Evolutionary conservation across 2,329 filamentous ascomycete species (phyloP).

Genomic region (Thelonectria olida): DNA sequence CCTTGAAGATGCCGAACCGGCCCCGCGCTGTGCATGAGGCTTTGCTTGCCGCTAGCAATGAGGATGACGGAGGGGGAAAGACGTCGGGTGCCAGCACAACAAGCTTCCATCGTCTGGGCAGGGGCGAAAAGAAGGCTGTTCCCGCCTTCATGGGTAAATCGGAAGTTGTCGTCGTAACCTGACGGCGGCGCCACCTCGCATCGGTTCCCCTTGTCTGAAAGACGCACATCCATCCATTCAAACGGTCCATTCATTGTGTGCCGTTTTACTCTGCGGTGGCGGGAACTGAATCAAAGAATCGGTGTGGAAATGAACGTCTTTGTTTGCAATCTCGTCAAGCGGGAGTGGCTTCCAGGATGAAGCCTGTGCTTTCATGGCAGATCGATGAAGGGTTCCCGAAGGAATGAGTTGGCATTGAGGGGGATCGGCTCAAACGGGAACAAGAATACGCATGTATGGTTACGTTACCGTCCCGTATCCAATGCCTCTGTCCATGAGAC

Average conservation of each 20-base stretch:
- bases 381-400: conserved; percentile 3
- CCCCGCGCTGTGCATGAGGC: neutral
- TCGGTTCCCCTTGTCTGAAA: neutral
- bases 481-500: neutral
- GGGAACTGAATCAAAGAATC: neutral
- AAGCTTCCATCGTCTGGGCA: neutral
- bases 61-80: neutral
- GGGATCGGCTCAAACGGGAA: neutral
- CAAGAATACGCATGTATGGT: neutral
- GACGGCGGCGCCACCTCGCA: neutral
- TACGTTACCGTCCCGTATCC: neutral
- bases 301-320: neutral
- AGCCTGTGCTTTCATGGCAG: conserved; percentile 1
- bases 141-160: conserved; percentile 1
- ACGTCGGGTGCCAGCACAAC: neutral
- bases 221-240: neutral
- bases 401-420: neutral
- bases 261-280: neutral
- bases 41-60: neutral
- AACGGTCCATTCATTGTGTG: neutral
- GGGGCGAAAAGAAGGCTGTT: conserved; percentile 7
- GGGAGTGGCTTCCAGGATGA: neutral
- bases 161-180: neutral
- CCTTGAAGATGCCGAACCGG: conserved; percentile 6
- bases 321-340: neutral